Evolutionary conservation across 768 basidiomycete genomes (phyloP).

Genomic region (Mycena metata): DNA sequence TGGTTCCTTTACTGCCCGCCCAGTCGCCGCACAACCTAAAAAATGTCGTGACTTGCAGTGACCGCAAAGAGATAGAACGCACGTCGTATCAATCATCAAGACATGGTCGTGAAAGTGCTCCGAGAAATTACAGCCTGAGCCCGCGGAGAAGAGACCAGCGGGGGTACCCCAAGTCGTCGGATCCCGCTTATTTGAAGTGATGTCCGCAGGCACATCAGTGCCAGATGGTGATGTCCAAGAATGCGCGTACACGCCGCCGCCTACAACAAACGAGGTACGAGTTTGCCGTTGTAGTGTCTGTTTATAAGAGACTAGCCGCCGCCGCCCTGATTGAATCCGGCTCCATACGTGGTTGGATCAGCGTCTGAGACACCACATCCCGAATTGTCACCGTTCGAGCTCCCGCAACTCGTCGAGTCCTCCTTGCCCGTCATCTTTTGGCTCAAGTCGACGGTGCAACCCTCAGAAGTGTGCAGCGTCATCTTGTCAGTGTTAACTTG

Average conservation of each 20-base stretch:
- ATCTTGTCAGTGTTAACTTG: not conserved
- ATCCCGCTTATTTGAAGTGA: not conserved
- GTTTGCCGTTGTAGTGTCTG: no score
- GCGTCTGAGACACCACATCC: slow-evolving; percentile 11
- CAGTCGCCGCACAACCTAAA: slow-evolving; percentile 9
- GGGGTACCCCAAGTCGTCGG: not conserved
- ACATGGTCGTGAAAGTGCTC: slow-evolving; percentile 4
- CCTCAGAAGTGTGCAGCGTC: slow-evolving; percentile 13
- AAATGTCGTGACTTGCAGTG: not conserved
- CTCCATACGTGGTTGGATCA: slow-evolving; percentile 1
- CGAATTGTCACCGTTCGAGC: not conserved
- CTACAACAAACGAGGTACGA: no score
- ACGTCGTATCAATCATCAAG: slow-evolving; percentile 19
- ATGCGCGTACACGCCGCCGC: slow-evolving; percentile 23
- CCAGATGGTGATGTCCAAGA: slow-evolving; percentile 10
- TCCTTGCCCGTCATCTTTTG: not conserved
- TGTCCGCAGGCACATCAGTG: slow-evolving; percentile 11
- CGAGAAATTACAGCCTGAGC: not conserved
- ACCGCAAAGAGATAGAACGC: not conserved
- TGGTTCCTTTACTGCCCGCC: not conserved
- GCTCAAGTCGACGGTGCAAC: not conserved
- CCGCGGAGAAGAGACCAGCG: not conserved
- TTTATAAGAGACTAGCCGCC: no score
- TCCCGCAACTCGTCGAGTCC: not conserved
- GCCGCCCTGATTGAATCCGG: slow-evolving; percentile 17